phyloP scores from a whole-genome alignment of 257 asterid species.

The Ehretia macrophylla region DNA sequence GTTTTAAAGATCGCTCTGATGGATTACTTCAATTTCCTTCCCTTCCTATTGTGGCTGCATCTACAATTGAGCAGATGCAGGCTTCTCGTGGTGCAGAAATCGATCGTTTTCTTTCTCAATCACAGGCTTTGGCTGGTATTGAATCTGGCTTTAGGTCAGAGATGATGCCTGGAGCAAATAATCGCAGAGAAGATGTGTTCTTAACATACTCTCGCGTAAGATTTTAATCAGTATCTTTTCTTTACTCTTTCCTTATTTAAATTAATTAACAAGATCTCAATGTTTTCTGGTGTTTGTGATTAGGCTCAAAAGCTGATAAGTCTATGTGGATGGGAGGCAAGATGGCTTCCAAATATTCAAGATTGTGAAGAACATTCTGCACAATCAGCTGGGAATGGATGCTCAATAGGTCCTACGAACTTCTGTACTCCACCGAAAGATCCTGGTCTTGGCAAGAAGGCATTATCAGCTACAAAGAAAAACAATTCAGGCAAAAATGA shows the following conservation, averaged over 20 bases:
- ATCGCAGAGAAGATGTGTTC: slow-evolving; percentile 64
- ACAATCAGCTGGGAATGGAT: slow-evolving; percentile 90
- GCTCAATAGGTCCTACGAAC: slow-evolving; percentile 76
- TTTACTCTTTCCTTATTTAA: slow-evolving; percentile 4
- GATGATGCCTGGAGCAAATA: slow-evolving; percentile 50
- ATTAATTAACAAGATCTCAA: slow-evolving; percentile 1
- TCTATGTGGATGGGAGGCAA: slow-evolving; percentile 99
- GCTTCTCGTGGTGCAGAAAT: slow-evolving; percentile 71
- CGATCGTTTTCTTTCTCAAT: slow-evolving; percentile 76
- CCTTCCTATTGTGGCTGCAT: slow-evolving; percentile 78
- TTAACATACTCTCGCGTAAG: slow-evolving; percentile 79
- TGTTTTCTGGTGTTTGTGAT: slow-evolving; percentile 6
- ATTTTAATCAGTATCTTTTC: slow-evolving; percentile 14
- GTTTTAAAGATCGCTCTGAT: slow-evolving; percentile 96
- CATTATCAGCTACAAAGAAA: slow-evolving; percentile 60
- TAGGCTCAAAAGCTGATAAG: slow-evolving; percentile 96
- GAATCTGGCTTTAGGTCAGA: slow-evolving; percentile 78
- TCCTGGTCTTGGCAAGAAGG: slow-evolving; percentile 78
- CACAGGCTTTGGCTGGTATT: slow-evolving; percentile 52
- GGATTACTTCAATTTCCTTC: slow-evolving; percentile 93
- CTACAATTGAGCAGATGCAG: slow-evolving; percentile 77
- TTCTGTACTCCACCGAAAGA: slow-evolving; percentile 62
- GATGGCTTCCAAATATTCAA: slow-evolving; percentile 99
- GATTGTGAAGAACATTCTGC: slow-evolving; percentile 99
- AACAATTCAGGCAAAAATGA: slow-evolving; percentile 42